phyloP scores from a whole-genome alignment of 192 early-diverging fungal species.

The Backusella sp. region DNA sequence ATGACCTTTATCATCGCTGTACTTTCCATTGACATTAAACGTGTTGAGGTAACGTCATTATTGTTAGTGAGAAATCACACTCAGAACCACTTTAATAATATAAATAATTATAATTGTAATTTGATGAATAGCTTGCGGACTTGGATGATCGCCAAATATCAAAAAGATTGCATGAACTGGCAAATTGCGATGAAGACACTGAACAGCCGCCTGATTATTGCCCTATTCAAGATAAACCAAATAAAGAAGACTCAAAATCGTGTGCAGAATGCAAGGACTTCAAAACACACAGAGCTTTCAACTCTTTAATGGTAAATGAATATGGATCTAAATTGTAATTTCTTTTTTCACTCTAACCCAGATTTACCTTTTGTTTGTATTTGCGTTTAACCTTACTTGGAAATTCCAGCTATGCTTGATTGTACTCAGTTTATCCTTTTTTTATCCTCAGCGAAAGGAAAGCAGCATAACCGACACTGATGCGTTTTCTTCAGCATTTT shows the following conservation, averaged over 20 bases:
- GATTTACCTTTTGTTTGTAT: slow-evolving; percentile 1
- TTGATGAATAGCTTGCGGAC: slow-evolving; percentile 26
- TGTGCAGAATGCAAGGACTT: slow-evolving; percentile 37
- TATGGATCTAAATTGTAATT: slow-evolving; percentile 2
- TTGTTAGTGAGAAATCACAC: not conserved
- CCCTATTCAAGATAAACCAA: slow-evolving; percentile 20
- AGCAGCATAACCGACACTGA: not conserved
- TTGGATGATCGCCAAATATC: slow-evolving; percentile 28
- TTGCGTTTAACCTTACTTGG: not conserved
- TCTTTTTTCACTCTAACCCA: not conserved
- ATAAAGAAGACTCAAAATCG: slow-evolving; percentile 18
- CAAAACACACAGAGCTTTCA: slow-evolving; percentile 31
- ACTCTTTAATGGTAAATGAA: slow-evolving; percentile 29
- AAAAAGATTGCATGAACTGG: slow-evolving; percentile 28
- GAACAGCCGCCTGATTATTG: slow-evolving; percentile 21
- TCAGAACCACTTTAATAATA: not conserved
- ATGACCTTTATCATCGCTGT: slow-evolving; percentile 79
- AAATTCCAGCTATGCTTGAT: slow-evolving; percentile 11
- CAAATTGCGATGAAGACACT: slow-evolving; percentile 12
- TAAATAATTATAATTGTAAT: not conserved
- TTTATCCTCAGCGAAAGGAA: not conserved
- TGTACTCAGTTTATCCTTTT: not conserved
- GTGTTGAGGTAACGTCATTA: slow-evolving; percentile 58
- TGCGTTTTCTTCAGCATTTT: not conserved
- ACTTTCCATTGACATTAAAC: slow-evolving; percentile 79